Evolutionary conservation across 192 early-diverging fungal species (phyloP).

Genomic region (Glomus cerebriforme): DNA sequence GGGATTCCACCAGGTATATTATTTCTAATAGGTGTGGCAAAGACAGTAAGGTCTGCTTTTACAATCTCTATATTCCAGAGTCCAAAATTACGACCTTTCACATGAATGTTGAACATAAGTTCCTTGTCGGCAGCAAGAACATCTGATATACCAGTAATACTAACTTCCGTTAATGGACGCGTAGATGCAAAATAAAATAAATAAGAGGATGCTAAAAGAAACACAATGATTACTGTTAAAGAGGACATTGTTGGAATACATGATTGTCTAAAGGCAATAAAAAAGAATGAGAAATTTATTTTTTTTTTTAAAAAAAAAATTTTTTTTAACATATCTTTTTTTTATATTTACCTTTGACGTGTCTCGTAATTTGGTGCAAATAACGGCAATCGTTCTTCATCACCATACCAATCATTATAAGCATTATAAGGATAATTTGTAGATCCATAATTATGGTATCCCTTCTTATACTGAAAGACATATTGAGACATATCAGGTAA

Average conservation of each 20-base stretch:
- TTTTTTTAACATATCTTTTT: neutral
- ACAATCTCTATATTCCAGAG: constrained; percentile 59
- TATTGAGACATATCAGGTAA: constrained; percentile 26
- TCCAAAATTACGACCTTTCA: constrained; percentile 58
- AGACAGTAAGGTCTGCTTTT: constrained; percentile 60
- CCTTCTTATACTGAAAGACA: constrained; percentile 14
- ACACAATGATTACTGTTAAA: constrained; percentile 8
- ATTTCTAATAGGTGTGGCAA: constrained; percentile 54
- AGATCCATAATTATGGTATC: constrained; percentile 20
- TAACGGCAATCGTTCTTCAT: constrained; percentile 17
- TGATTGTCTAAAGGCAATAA: neutral
- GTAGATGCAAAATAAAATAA: constrained; percentile 51
- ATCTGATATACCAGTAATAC: constrained; percentile 50
- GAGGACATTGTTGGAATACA: neutral
- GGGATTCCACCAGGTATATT: constrained; percentile 31
- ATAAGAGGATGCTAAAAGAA: constrained; percentile 29
- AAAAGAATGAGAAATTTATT: neutral
- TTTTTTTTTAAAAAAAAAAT: neutral
- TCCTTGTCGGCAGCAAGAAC: constrained; percentile 70
- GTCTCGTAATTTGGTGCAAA: constrained; percentile 15
- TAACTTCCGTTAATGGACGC: constrained; percentile 49
- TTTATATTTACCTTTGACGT: neutral
- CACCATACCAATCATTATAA: constrained; percentile 12
- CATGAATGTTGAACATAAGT: constrained; percentile 66
- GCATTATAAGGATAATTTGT: constrained; percentile 5